These are phyloP conservation scores for Penicillium pancosmium DNA, from an alignment of 495 filamentous ascomycete species.

Conservation along the genomic window DNA sequence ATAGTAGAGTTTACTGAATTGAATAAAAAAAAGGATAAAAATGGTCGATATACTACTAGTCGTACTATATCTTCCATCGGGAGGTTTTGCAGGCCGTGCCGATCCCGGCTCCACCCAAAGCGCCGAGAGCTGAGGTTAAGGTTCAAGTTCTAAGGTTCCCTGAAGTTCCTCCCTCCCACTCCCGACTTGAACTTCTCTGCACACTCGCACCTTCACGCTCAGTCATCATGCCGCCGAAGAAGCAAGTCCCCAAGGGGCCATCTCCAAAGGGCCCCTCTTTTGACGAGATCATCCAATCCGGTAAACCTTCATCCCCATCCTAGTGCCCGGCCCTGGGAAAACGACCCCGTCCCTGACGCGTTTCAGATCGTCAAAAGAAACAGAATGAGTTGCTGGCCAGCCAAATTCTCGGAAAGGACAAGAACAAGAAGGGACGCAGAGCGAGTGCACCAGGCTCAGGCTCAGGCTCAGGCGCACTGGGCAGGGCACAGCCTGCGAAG, in stretches of 20 bases:
- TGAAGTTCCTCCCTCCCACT: no score
- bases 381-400: conserved; percentile 72
- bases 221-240: background rate
- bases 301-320: conserved; percentile 35
- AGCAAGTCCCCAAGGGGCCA: background rate
- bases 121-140: no score
- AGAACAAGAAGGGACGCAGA: conserved; percentile 42
- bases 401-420: conserved; percentile 65
- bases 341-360: conserved; percentile 12
- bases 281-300: conserved; percentile 66
- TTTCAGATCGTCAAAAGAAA: conserved; percentile 66
- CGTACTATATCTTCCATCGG: no score
- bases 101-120: no score
- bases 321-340: background rate
- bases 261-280: conserved; percentile 43
- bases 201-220: background rate
- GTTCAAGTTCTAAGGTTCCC: no score
- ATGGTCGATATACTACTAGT: no score
- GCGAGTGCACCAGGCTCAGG: conserved; percentile 56
- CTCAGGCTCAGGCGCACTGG: conserved; percentile 35
- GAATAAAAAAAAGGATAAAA: no score
- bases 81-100: no score
- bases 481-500: conserved; percentile 51
- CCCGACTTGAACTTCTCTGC: no score
- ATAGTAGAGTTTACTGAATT: no score